phyloP scores from a whole-genome alignment of 495 filamentous ascomycete species.

The Chaetomium fimeti region DNA sequence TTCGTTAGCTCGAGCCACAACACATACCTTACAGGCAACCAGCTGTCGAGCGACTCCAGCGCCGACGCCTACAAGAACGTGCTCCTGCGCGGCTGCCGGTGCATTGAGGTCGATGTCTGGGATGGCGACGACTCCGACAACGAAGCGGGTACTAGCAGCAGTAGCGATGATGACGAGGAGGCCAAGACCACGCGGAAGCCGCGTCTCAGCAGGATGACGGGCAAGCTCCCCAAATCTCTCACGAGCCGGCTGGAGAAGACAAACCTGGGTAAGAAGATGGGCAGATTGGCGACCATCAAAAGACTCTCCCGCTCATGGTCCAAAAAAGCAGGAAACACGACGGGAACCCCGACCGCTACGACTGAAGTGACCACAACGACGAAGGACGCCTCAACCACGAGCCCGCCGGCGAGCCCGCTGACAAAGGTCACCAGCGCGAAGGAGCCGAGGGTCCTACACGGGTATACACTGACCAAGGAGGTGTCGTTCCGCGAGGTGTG shows the following conservation, averaged over 20 bases:
- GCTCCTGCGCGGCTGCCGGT: constrained; percentile 79
- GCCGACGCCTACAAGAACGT: constrained; percentile 82
- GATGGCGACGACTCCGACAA: constrained; percentile 62
- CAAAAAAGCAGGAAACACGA: constrained; percentile 5
- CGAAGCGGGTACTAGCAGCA: constrained; percentile 25
- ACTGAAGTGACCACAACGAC: constrained; percentile 24
- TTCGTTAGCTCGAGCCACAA: constrained; percentile 93
- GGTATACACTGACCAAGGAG: constrained; percentile 85
- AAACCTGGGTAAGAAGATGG: constrained; percentile 42
- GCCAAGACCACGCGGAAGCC: constrained; percentile 18
- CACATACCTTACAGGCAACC: constrained; percentile 90
- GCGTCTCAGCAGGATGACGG: constrained; percentile 32
- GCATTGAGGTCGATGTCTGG: constrained; percentile 95
- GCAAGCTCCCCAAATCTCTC: constrained; percentile 43
- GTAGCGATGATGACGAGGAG: constrained; percentile 35
- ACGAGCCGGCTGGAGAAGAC: constrained; percentile 40
- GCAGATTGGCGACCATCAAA: background rate
- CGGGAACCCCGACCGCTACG: constrained; percentile 35
- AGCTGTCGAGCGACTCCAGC: constrained; percentile 79
- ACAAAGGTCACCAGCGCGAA: constrained; percentile 21
- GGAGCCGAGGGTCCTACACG: constrained; percentile 82
- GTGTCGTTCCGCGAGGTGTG: constrained; percentile 83
- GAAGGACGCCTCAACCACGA: constrained; percentile 35
- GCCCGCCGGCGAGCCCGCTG: constrained; percentile 10
- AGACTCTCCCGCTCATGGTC: constrained; percentile 11